These are phyloP conservation scores for Physcomitrellopsis africana DNA, from an alignment of 225 moss, liverwort and hornwort genomes.

Conservation along the genomic window DNA sequence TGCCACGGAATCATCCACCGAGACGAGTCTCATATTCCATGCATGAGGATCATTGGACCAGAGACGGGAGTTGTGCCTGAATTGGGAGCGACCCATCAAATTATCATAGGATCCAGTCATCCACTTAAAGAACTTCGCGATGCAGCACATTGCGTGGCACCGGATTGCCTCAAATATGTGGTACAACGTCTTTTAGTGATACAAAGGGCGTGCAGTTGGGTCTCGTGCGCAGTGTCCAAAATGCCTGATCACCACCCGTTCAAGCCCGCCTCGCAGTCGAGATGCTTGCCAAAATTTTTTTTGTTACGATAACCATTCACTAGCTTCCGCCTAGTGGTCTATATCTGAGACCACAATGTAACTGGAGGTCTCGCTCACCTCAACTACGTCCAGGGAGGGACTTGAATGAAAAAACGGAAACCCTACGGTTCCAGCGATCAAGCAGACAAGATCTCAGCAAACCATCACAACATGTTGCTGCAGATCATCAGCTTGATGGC, in stretches of 20 bases:
- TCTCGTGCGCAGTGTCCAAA: constrained; percentile 1
- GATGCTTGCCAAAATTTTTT: constrained; percentile 39
- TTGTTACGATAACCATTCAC: constrained; percentile 15
- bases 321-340: neutral
- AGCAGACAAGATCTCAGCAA: neutral
- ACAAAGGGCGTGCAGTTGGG: constrained; percentile 39
- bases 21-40: no score
- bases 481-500: constrained; percentile 86
- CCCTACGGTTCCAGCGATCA: neutral
- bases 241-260: constrained; percentile 21
- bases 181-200: constrained; percentile 37
- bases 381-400: neutral
- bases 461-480: constrained; percentile 31
- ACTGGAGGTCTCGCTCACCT: neutral
- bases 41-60: no score
- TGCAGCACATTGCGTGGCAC: neutral
- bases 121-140: neutral
- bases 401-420: neutral
- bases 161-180: constrained; percentile 19
- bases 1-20: no score
- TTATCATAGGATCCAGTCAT: neutral
- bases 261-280: constrained; percentile 20
- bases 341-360: constrained; percentile 14
- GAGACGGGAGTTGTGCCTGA: no score
- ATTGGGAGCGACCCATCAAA: no score